Evolutionary conservation across 2,329 filamentous ascomycete genomes (phyloP).

Genomic region (Penicillium sp.): DNA sequence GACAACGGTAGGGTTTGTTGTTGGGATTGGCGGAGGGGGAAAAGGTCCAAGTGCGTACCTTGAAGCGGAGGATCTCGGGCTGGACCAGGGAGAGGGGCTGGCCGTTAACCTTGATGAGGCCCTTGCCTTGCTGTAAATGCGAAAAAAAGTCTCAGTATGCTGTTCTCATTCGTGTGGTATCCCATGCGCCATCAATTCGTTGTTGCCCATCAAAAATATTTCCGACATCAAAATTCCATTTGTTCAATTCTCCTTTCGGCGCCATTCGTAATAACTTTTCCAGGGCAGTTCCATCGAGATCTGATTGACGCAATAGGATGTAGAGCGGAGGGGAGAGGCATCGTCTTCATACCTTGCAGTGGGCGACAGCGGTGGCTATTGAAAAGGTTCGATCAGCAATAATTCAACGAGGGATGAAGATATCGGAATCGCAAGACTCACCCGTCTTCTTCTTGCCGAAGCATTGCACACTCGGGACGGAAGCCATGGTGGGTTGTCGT

Average conservation of each 20-base stretch:
- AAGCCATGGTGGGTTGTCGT: constrained; percentile 66
- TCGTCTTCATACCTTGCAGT: constrained; percentile 73
- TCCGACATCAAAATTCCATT: constrained; percentile 2
- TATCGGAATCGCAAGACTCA: constrained; percentile 31
- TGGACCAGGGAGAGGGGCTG: constrained; percentile 91
- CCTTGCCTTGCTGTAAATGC: constrained; percentile 66
- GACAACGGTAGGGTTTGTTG: constrained; percentile 1
- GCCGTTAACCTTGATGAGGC: constrained; percentile 98
- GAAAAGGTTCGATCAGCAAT: constrained; percentile 33
- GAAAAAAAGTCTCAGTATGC: constrained; percentile 28
- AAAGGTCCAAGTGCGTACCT: constrained; percentile 58
- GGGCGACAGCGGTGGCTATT: constrained; percentile 79
- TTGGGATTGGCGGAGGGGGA: constrained; percentile 4
- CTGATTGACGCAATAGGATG: constrained; percentile 17
- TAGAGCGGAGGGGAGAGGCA: constrained; percentile 11
- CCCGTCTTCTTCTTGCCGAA: constrained; percentile 97
- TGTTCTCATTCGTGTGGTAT: constrained; percentile 11
- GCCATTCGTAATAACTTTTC: neutral
- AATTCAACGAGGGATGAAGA: constrained; percentile 7
- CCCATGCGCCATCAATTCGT: constrained; percentile 17
- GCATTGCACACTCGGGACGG: constrained; percentile 85
- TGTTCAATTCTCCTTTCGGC: neutral
- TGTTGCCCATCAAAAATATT: neutral
- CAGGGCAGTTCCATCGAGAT: constrained; percentile 12
- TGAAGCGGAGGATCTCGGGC: constrained; percentile 97